These are phyloP conservation scores for Ciborinia camelliae DNA, from an alignment of 2,329 filamentous ascomycete species.

Conservation along the genomic window DNA sequence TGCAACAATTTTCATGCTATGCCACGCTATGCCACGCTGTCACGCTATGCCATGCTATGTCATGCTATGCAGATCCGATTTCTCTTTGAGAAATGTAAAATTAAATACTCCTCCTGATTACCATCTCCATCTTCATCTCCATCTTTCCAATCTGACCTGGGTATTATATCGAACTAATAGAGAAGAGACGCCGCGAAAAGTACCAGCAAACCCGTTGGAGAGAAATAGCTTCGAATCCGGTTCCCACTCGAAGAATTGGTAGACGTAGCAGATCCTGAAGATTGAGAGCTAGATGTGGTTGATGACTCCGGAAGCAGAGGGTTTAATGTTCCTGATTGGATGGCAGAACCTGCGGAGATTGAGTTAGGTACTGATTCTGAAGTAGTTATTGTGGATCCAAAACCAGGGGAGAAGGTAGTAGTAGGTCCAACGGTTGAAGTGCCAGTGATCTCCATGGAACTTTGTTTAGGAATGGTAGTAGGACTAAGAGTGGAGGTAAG, in stretches of 20 bases:
- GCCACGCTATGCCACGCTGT: too few species aligned
- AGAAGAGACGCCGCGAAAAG: not conserved
- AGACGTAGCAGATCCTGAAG: conserved; percentile 5
- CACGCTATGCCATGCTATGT: not conserved
- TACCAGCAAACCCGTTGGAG: not conserved
- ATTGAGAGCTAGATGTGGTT: not conserved
- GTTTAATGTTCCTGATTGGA: not conserved
- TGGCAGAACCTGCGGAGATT: not conserved
- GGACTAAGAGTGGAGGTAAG: conserved; percentile 12
- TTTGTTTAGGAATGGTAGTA: not conserved
- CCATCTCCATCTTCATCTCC: not conserved
- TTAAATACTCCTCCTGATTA: not conserved
- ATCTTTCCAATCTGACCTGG: not conserved
- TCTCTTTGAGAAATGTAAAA: not conserved
- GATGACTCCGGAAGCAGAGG: not conserved
- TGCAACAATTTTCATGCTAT: too few species aligned
- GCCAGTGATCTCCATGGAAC: not conserved
- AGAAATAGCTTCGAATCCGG: not conserved
- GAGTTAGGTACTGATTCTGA: conserved; percentile 1
- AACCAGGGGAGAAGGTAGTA: not conserved
- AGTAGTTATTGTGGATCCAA: conserved; percentile 6
- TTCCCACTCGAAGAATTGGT: conserved; percentile 1
- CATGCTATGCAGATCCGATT: not conserved
- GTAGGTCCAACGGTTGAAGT: not conserved
- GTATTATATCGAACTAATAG: not conserved